phyloP scores from a whole-genome alignment of 2,329 filamentous ascomycete species.

The Colletotrichum lini region DNA sequence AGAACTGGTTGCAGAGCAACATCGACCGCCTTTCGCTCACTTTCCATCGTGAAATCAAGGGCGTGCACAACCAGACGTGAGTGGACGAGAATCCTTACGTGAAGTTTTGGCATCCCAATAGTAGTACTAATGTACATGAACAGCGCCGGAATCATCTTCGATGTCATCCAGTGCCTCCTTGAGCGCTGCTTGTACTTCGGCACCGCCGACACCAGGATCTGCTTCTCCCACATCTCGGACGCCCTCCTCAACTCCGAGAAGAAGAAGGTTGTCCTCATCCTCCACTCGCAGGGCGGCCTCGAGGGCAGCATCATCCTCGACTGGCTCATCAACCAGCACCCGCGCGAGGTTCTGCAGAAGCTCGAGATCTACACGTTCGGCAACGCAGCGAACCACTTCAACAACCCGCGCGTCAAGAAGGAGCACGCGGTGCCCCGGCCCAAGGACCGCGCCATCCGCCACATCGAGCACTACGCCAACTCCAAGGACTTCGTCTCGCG shows the following conservation, averaged over 20 bases:
- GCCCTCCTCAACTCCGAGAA: conserved; percentile 73
- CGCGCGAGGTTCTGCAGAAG: conserved; percentile 74
- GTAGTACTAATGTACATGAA: background rate
- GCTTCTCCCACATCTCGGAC: conserved; percentile 73
- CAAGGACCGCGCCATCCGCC: conserved; percentile 69
- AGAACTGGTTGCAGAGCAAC: conserved; percentile 79
- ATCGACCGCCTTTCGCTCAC: conserved; percentile 79
- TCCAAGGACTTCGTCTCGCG: conserved; percentile 81
- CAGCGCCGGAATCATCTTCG: conserved; percentile 77
- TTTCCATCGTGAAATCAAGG: conserved; percentile 79
- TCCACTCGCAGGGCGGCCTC: conserved; percentile 85
- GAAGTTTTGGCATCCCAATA: too few relatives aligned
- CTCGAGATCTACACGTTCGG: conserved; percentile 86
- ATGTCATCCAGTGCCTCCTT: conserved; percentile 82
- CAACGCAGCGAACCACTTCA: conserved; percentile 85
- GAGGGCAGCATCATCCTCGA: conserved; percentile 81
- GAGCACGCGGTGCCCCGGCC: conserved; percentile 41
- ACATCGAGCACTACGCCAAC: conserved; percentile 88
- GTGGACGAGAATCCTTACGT: background rate
- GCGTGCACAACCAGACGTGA: conserved; percentile 80
- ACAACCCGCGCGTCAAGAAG: conserved; percentile 71
- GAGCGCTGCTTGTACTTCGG: conserved; percentile 82
- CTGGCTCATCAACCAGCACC: conserved; percentile 81
- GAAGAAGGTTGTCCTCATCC: conserved; percentile 79
- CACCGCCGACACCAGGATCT: conserved; percentile 75